Base-by-base conservation (phyloP, 805 yeast species). In the Wickerhamiella vanderwaltii region DNA sequence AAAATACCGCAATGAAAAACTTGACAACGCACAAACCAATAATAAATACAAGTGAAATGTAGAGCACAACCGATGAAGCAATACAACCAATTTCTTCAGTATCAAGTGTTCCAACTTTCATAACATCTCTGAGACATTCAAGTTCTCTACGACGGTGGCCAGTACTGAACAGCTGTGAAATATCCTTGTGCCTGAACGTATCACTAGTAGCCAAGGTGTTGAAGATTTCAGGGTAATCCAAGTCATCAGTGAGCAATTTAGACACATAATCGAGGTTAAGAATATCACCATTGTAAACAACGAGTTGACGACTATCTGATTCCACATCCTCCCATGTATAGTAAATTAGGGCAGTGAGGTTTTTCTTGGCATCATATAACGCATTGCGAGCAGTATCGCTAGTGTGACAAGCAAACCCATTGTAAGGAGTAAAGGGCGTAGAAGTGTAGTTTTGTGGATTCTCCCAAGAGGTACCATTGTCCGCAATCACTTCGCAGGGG, bases 351-450 rank as follows among this genome's bases (percentile, higher is more conserved):
- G 88, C 95, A 22, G 68, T 62, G 51, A 81, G 63, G 16, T 71
- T 59, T n/a, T 23, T 11, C 51, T 82, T 62, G 31, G 55, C 50
- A 57, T 80, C 82, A 56, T 72, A 88, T 6, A 53, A 43, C 1
- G 80, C 69, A 2, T 70, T 59, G 55, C 97, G 73, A 0, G 95
- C 87, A 1, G 55, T 48, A 6, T 69, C 53, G 3, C 83, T 70
- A 1, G 96, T 82, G 61, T 91, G 95, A 58, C 97, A 88, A 1
- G 88, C 93, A 74, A 83, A 86, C 6, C 96, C 96, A 35, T 68
- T 62, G 58, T 86, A 87, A 55, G 76, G 75, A 16, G 68, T 59
- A 6, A 11, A 9, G 15, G 49, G 51, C 1, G 86, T 72, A 13
- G 7, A 32, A 12, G 41, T 39, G 4, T 32, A 33, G 48, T 69